Evolutionary conservation across 2,329 filamentous ascomycete genomes (phyloP).

Genomic region (Apiospora aurea): DNA sequence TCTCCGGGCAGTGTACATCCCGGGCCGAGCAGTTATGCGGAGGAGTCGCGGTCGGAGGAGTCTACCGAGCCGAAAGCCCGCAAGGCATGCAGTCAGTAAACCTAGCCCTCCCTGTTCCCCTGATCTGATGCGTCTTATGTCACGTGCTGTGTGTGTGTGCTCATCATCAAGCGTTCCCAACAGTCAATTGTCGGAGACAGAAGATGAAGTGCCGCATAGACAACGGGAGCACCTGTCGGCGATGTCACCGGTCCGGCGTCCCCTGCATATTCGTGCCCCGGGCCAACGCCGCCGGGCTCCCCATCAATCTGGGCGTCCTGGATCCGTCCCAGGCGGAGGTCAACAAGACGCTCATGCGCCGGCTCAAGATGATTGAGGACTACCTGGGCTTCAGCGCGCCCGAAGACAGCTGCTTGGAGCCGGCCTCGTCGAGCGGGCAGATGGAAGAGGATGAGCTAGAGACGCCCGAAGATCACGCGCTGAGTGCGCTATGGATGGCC

Average conservation of each 20-base stretch:
- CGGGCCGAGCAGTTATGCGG: slow-evolving; percentile 23
- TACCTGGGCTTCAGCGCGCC: slow-evolving; percentile 34
- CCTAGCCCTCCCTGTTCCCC: neutral
- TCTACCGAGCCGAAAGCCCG: slow-evolving; percentile 37
- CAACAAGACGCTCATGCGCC: slow-evolving; percentile 32
- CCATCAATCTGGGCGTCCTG: slow-evolving; percentile 15
- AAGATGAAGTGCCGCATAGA: slow-evolving; percentile 50
- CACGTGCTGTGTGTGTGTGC: slow-evolving; percentile 26
- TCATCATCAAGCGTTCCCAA: neutral
- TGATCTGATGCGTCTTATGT: neutral
- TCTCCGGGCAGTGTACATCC: neutral
- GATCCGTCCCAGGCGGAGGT: slow-evolving; percentile 31
- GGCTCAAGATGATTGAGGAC: slow-evolving; percentile 38
- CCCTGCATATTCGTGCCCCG: slow-evolving; percentile 50
- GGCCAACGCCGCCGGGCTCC: slow-evolving; percentile 44
- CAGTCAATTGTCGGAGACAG: slow-evolving; percentile 40
- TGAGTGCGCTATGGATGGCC: slow-evolving; percentile 40
- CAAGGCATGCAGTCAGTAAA: slow-evolving; percentile 40
- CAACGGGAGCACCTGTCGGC: slow-evolving; percentile 42
- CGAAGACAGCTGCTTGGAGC: slow-evolving; percentile 8
- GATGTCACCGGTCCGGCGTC: slow-evolving; percentile 44
- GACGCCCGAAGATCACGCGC: slow-evolving; percentile 24
- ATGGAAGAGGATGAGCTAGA: slow-evolving; percentile 24
- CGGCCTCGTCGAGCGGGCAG: slow-evolving; percentile 31
- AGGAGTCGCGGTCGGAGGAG: slow-evolving; percentile 30